phyloP scores from a whole-genome alignment of 345 rosid species.

The Eucalyptus polybractea region DNA sequence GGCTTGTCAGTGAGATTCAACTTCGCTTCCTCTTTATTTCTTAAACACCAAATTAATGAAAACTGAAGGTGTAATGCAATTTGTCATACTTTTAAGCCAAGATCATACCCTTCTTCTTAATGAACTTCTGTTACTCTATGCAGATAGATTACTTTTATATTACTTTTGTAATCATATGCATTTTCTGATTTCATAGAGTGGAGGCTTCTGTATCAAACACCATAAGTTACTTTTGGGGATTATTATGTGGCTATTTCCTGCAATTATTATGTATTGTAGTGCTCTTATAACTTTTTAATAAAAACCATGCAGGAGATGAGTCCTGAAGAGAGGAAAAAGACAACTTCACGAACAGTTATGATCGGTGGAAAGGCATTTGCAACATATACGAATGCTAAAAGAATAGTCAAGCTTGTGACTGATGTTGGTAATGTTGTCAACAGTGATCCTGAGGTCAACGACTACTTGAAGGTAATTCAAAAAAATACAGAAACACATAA shows the following conservation, averaged over 20 bases:
- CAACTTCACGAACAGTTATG: conserved; percentile 86
- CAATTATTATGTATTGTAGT: background rate
- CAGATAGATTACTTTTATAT: background rate
- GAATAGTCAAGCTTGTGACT: conserved; percentile 88
- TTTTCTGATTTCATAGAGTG: background rate
- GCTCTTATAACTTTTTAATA: background rate
- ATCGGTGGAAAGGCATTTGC: conserved; percentile 99
- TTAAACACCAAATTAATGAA: background rate
- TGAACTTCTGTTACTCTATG: background rate
- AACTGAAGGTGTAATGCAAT: background rate
- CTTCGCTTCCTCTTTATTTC: background rate
- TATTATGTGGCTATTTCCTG: background rate
- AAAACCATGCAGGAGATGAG: conserved; percentile 54
- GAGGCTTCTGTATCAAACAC: background rate
- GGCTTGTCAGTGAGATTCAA: background rate
- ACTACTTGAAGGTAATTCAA: conserved; percentile 58
- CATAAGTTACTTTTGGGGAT: background rate
- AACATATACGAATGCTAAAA: conserved; percentile 90
- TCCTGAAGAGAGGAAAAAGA: conserved; percentile 68
- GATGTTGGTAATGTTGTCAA: conserved; percentile 91
- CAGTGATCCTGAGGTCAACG: conserved; percentile 84
- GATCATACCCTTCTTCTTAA: background rate
- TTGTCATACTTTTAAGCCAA: background rate
- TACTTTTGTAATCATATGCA: background rate
- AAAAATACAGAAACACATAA: background rate